Base-by-base conservation (phyloP, 257 asterid species). In the Ajuga chamaepitys region DNA sequence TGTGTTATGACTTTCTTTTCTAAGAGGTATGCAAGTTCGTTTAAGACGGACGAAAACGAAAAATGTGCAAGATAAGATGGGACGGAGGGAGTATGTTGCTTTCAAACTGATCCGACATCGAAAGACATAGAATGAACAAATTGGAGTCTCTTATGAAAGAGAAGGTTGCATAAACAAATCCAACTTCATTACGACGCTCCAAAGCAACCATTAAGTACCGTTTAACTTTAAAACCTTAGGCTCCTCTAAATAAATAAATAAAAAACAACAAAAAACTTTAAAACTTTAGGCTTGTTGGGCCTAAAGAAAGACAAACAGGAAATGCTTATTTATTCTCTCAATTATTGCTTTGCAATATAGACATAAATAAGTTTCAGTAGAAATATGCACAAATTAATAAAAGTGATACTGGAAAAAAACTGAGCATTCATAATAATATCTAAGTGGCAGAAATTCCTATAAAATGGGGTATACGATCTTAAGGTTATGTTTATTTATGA, bases 261-360 rank as follows among this genome's bases (percentile, higher is more conserved):
- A n/a, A n/a, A n/a, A n/a, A n/a, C n/a, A n/a, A n/a, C n/a, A n/a
- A n/a, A n/a, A n/a, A 57, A 57, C 48, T 45, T 41, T 47, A 45
- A 73, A 34, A 69, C 59, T 69, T 73, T 68, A 62, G 60, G 67
- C n/a, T n/a, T n/a, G n/a, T n/a, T n/a, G n/a, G 5, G 4, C 60
- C 30, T 45, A 54, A 62, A 48, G 62, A 17, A 69, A 26, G 73
- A 65, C 68, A 73, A 68, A 58, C 45, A 41, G 58, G 16, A 64
- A 45, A 73, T 32, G 2, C 68, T 71, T 51, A 62, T 35, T 62
- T 55, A 74, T 62, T 57, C 54, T 41, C 16, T 2, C 35, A 59
- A 75, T 78, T 57, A 78, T 74, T 78, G 74, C 54, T 58, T 46
- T 11, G 63, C 26, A 5, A 48, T 48, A n/a, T n/a, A n/a, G n/a